Conservation (phyloP, 2,329 filamentous ascomycete genomes). For the Fusarium coicis region DNA sequence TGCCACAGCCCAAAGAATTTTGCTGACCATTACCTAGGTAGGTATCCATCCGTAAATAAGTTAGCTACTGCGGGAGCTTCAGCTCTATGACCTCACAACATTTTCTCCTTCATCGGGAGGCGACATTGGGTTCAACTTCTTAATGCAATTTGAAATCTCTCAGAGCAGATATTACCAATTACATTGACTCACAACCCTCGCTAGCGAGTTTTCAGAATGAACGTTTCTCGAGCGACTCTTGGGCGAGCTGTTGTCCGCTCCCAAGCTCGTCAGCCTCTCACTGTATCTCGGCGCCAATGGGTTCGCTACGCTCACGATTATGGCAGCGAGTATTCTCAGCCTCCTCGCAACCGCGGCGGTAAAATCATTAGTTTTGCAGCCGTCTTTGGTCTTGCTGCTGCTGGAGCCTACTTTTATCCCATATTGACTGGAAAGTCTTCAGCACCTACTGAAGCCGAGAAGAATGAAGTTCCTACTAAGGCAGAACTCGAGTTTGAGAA, state of each 20-base stretch:
- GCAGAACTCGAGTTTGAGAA: conserved; percentile 76
- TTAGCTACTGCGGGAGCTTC: conserved; percentile 11
- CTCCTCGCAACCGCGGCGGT: conserved; percentile 40
- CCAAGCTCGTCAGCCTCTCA: conserved; percentile 34
- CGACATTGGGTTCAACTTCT: conserved; percentile 10
- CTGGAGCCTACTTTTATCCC: conserved; percentile 54
- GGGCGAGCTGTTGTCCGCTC: conserved; percentile 44
- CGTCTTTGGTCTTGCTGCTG: conserved; percentile 53
- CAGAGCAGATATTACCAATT: neutral
- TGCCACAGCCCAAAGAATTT: conserved; percentile 43
- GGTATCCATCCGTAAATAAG: conserved; percentile 1
- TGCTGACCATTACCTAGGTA: conserved; percentile 45
- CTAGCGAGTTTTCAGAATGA: conserved; percentile 43
- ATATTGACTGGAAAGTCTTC: conserved; percentile 46
- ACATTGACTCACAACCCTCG: neutral
- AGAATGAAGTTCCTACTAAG: conserved; percentile 41
- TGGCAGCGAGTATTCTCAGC: conserved; percentile 39
- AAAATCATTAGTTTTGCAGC: conserved; percentile 47
- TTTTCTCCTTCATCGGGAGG: conserved; percentile 21
- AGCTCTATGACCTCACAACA: conserved; percentile 45
- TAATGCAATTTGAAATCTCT: conserved; percentile 9
- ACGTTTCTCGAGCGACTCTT: conserved; percentile 45
- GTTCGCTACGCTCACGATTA: conserved; percentile 44
- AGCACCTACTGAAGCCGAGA: conserved; percentile 27
- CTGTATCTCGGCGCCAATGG: conserved; percentile 45